Evolutionary conservation across 192 early-diverging fungal genomes (phyloP), one percentile per base, ranked within the genome.

Genomic region (Mortierella hygrophila): DNA sequence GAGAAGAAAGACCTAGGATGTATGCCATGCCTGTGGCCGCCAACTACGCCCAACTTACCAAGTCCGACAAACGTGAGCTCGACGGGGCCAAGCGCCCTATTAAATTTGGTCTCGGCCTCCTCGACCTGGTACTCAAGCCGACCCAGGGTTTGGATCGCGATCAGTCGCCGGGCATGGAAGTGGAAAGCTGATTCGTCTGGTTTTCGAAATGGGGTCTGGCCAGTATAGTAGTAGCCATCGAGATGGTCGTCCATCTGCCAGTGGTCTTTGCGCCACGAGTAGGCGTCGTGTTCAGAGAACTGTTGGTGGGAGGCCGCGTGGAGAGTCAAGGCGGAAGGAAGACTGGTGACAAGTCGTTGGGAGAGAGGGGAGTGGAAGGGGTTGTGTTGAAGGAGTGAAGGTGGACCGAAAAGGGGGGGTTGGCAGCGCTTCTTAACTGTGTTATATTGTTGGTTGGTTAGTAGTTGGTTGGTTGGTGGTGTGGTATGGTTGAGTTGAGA

Each of bases 11-110:
- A 75, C 20, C 6, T 18, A 11, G 16, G 57, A 10, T 3, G 49
- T 37, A n/a, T 26, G 32, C 18, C 49, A 20, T 32, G 60, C 29
- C 60, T 11, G 11, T 13, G 29, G 18, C 49, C 23, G 38, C 40
- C 23, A 38, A 78, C 26, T 29, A 78, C 40, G 60, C n/a, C 55
- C 35, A 55, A 72, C 78, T 81, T 78, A 86, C 84, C 84, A 70
- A 86, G 84, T 77, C 84, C 84, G 79, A 86, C 84, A 81, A 86
- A 86, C 37, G 84, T 86, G 54, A 86, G 72, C 32, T 86, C 84
- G 16, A 81, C 65, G 63, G 79, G 84, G 35, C 84, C 84, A 10
- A 86, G 79, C 4, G 84, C 84, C n/a, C 84, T 75, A 72, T 86
- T 86, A 63, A 86, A 86, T 54, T 86, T 86, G 20, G 84, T 74